These are phyloP conservation scores for Nakaseomyces bracarensis DNA, from an alignment of 1,139 yeast genomes.

Conservation along the genomic window DNA sequence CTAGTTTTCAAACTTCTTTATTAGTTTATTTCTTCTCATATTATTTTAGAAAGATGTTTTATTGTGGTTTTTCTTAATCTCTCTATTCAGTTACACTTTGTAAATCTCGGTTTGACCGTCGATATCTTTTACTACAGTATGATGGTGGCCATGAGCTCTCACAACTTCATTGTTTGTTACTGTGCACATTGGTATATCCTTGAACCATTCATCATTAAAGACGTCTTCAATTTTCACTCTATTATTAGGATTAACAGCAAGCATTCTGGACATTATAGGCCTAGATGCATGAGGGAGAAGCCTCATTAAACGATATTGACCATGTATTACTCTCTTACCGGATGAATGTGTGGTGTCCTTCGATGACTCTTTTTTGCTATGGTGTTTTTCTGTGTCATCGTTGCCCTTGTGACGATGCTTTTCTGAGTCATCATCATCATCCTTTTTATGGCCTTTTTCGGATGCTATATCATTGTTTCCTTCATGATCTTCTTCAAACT, in stretches of 20 bases:
- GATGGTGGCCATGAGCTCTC: conserved; percentile 47
- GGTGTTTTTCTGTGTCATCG: background rate
- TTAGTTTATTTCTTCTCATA: background rate
- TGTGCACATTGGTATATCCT: conserved; percentile 43
- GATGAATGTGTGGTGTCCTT: background rate
- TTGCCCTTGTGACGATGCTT: background rate
- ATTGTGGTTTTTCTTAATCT: background rate
- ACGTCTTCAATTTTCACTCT: conserved; percentile 69
- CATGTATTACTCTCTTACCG: conserved; percentile 32
- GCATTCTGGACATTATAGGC: conserved; percentile 66
- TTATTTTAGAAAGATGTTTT: background rate
- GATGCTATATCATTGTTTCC: conserved; percentile 13
- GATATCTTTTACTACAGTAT: conserved; percentile 44
- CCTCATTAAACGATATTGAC: conserved; percentile 83
- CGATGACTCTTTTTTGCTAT: background rate
- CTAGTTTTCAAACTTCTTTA: no score
- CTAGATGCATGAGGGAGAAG: conserved; percentile 79
- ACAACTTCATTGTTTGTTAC: conserved; percentile 37
- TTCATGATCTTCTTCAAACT: no score
- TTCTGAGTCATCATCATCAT: background rate
- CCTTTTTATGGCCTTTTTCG: conserved; percentile 11
- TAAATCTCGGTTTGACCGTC: conserved; percentile 38
- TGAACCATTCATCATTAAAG: conserved; percentile 62
- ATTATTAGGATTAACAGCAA: conserved; percentile 55
- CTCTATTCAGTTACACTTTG: conserved; percentile 32